phyloP scores from a whole-genome alignment of 2,329 filamentous ascomycete genomes.

The Phialocephala sp. region DNA sequence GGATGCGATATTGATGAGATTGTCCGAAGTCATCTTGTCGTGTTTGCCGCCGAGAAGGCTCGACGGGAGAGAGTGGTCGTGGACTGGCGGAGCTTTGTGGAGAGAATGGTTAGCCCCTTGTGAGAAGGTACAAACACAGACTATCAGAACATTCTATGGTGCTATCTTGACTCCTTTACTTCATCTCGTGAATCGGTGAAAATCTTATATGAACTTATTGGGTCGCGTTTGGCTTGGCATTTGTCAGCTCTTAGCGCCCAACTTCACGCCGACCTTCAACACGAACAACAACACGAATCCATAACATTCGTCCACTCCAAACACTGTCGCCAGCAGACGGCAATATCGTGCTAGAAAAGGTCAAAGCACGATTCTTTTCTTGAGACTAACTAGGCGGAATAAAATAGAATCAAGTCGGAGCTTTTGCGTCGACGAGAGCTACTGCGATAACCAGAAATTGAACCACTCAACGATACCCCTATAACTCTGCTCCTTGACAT shows the following conservation, averaged over 20 bases:
- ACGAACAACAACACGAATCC: background rate
- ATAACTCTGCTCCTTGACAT: conserved; percentile 69
- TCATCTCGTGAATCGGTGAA: no score
- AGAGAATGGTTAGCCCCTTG: no score
- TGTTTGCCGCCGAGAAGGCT: conserved; percentile 92
- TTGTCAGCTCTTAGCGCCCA: background rate
- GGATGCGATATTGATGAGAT: conserved; percentile 86
- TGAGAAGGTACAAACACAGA: no score
- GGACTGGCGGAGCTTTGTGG: conserved; percentile 57
- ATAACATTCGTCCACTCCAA: background rate
- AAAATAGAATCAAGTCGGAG: no score
- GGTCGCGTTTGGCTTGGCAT: no score
- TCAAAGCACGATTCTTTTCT: no score
- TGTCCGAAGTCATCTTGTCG: conserved; percentile 84
- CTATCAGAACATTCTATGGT: no score
- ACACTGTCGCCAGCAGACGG: no score
- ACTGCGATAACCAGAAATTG: conserved; percentile 35
- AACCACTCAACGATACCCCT: conserved; percentile 30
- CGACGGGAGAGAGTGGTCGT: conserved; percentile 71
- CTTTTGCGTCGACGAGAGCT: background rate
- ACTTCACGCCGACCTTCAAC: background rate
- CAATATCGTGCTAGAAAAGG: no score
- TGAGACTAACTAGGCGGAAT: no score
- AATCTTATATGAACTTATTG: no score
- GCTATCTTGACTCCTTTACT: no score